Percentiles rank a stretch among this genome's conserved stretches.
Conservation (phyloP, 306 rosid species). For the Ormosia semicastrata region DNA sequence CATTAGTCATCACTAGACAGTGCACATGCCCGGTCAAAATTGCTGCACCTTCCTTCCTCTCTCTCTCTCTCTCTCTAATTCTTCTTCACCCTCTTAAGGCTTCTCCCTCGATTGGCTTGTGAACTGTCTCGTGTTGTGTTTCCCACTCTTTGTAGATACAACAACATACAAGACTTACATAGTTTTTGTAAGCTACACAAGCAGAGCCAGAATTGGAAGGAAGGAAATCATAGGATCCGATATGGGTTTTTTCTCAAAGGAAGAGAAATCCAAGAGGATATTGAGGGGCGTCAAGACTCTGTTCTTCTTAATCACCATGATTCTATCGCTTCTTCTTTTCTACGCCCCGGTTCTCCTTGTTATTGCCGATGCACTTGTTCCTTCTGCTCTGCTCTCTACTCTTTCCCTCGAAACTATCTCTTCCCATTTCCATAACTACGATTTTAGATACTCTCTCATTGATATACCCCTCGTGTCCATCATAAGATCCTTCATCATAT, state of each 20-base stretch:
- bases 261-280: slow-evolving; percentile 65
- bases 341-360: slow-evolving; percentile 82
- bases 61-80: not conserved
- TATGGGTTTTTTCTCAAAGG: slow-evolving; percentile 80
- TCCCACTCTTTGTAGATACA: slow-evolving; percentile 12
- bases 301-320: slow-evolving; percentile 84
- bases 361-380: slow-evolving; percentile 69
- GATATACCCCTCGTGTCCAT: slow-evolving; percentile 88
- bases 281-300: slow-evolving; percentile 70
- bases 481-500: slow-evolving; percentile 69
- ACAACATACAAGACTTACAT: not conserved
- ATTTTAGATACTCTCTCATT: slow-evolving; percentile 76
- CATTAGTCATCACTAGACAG: slow-evolving; percentile 29
- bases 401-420: slow-evolving; percentile 49
- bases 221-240: not conserved
- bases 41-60: slow-evolving; percentile 39
- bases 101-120: slow-evolving; percentile 11
- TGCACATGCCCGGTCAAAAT: slow-evolving; percentile 38
- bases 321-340: slow-evolving; percentile 71
- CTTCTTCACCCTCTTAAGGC: slow-evolving; percentile 4
- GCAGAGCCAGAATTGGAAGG: not conserved
- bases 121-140: not conserved
- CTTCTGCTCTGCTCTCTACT: slow-evolving; percentile 79
- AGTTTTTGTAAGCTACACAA: not conserved
- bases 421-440: slow-evolving; percentile 70